Evolutionary conservation across 306 rosid genomes (phyloP).

Genomic region (Cicer chorassanicum): DNA sequence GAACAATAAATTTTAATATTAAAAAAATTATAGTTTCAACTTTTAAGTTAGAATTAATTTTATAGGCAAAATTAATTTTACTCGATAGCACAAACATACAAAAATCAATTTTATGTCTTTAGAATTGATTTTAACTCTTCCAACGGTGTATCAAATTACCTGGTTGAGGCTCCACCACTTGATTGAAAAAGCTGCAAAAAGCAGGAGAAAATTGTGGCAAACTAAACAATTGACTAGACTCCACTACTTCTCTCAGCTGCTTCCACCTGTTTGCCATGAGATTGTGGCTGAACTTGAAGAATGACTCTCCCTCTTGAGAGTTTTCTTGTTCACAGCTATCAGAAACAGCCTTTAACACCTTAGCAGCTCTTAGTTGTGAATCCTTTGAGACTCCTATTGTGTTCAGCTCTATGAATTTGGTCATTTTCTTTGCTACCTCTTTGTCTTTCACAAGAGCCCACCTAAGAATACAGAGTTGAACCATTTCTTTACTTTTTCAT

Average conservation of each 20-base stretch:
- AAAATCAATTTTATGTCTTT: too few relatives aligned
- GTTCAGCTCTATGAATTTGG: slow-evolving; percentile 80
- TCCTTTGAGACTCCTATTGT: slow-evolving; percentile 95
- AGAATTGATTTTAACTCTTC: too few relatives aligned
- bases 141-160: slow-evolving; percentile 45
- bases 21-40: too few relatives aligned
- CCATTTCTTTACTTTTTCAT: neutral
- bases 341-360: slow-evolving; percentile 64
- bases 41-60: too few relatives aligned
- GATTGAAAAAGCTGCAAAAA: slow-evolving; percentile 67
- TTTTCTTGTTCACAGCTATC: slow-evolving; percentile 56
- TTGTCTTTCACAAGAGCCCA: slow-evolving; percentile 89
- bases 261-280: slow-evolving; percentile 77
- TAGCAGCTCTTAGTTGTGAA: slow-evolving; percentile 88
- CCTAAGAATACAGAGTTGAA: slow-evolving; percentile 42
- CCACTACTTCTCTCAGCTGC: slow-evolving; percentile 59
- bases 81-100: too few relatives aligned
- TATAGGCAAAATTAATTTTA: too few relatives aligned
- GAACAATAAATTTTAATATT: too few relatives aligned
- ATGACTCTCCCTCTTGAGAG: slow-evolving; percentile 50
- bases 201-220: slow-evolving; percentile 64
- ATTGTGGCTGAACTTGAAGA: slow-evolving; percentile 61
- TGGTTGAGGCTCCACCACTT: slow-evolving; percentile 66
- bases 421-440: slow-evolving; percentile 79
- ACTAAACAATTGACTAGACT: slow-evolving; percentile 59